These are phyloP conservation scores for Suhomyces kilbournensis DNA, from an alignment of 805 yeast species.

Conservation along the genomic window DNA sequence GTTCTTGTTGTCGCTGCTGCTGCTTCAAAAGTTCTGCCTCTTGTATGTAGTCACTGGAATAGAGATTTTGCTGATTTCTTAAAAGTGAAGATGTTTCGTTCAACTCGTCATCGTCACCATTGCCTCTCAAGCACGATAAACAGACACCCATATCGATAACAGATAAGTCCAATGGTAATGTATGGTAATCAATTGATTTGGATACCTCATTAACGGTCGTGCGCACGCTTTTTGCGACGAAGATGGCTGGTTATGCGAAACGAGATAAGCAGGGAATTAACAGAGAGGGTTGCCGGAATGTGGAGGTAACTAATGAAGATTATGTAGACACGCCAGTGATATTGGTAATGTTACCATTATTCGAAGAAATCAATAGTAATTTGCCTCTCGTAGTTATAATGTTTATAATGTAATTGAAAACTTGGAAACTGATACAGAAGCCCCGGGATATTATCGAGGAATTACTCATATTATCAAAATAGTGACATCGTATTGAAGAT, in stretches of 20 bases:
- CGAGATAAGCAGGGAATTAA: background rate
- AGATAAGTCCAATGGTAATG: background rate
- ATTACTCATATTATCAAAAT: too few relatives aligned
- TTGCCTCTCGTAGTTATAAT: too few relatives aligned
- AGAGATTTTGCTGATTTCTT: conserved; percentile 21
- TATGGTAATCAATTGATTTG: background rate
- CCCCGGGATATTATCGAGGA: background rate
- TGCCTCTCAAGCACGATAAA: conserved; percentile 42
- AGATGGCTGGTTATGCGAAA: background rate
- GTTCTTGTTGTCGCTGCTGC: conserved; percentile 46
- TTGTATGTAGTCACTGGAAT: conserved; percentile 33
- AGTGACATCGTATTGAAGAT: too few relatives aligned
- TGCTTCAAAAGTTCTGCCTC: conserved; percentile 36
- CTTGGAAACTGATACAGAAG: background rate
- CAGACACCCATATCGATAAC: conserved; percentile 44
- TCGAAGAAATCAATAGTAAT: too few relatives aligned
- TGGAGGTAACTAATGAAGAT: background rate
- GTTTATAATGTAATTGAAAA: too few relatives aligned
- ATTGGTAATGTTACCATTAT: background rate
- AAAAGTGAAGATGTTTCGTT: conserved; percentile 41
- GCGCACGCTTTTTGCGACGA: background rate
- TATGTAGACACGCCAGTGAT: background rate
- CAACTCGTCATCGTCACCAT: conserved; percentile 33
- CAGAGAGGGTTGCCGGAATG: background rate
- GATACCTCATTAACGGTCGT: background rate